These are phyloP conservation scores for Phymatotrichopsis omnivora DNA, from an alignment of 2,329 filamentous ascomycete genomes.

Conservation along the genomic window DNA sequence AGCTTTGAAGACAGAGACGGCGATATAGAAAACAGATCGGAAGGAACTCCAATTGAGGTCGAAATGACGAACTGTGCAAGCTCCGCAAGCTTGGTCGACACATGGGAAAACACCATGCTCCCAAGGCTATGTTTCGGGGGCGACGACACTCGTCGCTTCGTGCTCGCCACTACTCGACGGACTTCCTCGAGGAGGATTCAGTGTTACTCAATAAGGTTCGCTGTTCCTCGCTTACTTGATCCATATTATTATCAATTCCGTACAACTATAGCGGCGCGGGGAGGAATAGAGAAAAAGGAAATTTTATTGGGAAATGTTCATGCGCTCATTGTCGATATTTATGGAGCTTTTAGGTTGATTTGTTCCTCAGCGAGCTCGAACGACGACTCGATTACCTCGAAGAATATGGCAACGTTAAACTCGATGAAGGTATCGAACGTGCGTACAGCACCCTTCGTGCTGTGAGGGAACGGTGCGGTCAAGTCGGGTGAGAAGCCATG, in stretches of 20 bases:
- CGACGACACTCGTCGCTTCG: conserved; percentile 22
- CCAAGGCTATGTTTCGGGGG: conserved; percentile 12
- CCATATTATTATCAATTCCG: too few species aligned
- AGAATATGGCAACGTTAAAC: conserved; percentile 68
- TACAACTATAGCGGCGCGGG: too few species aligned
- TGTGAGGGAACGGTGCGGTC: conserved; percentile 77
- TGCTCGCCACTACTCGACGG: conserved; percentile 24
- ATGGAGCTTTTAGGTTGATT: conserved; percentile 49
- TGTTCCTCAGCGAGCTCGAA: conserved; percentile 78
- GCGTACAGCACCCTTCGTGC: conserved; percentile 79
- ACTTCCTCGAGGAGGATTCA: conserved; percentile 24
- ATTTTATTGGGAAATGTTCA: too few species aligned
- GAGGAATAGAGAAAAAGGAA: too few species aligned
- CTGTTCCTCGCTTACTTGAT: neutral
- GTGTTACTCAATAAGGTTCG: conserved; percentile 25
- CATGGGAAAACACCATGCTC: conserved; percentile 19
- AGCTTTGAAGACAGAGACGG: too few species aligned
- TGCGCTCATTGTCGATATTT: conserved; percentile 6
- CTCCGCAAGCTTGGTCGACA: conserved; percentile 17
- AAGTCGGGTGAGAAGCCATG: conserved; percentile 81
- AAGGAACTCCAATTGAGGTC: too few species aligned
- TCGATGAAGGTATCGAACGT: conserved; percentile 73
- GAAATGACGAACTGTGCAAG: conserved; percentile 20
- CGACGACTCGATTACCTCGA: conserved; percentile 80
- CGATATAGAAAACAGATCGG: too few species aligned